Evolutionary conservation across 495 filamentous ascomycete genomes (phyloP), one percentile per base, ranked within the genome.

Genomic region (Jackrogersella minutella): DNA sequence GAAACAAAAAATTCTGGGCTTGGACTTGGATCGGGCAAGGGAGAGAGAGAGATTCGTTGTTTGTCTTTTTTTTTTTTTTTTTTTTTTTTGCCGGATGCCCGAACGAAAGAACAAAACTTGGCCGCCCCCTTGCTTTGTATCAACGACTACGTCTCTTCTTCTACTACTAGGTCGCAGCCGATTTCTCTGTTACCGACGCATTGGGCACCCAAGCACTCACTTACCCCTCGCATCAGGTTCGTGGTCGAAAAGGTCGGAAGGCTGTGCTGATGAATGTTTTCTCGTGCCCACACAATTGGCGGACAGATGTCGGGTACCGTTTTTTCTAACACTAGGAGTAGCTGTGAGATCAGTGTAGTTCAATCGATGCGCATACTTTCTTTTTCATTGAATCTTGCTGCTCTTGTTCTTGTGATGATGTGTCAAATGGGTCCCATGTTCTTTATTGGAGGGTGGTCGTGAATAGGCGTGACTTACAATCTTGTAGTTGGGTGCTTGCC

Each of bases 1-100:
- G 36, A 21, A 14, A 51, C 7, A 9, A 65, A 65, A 64, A 57
- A 51, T 50, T 41, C 31, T 9, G 54, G 66, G 26, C 43, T 26
- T 60, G 61, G 61, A 46, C 56, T 65, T 62, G 61, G 66, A 65
- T 65, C 46, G 57, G 37, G 57, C 57, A 21, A 58, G 16, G 50
- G 44, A 49, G 53, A 33, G n/a, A n/a, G n/a, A n/a, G n/a, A n/a
- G n/a, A n/a, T n/a, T n/a, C n/a, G n/a, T n/a, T n/a, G n/a, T 28
- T 46, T 51, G 39, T 54, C 10, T 39, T 49, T 54, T 8, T 55
- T 40, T 36, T 52, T 19, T 33, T 19, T 14, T 16, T 41, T 49
- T 19, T 41, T 49, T 14, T 33, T 36, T 44, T 11, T 52, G 49
- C 28, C 22, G 49, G 49, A 52, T 36, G 49, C 37, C 50, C 41